Conservation (phyloP, 1,284 basidiomycete species). For the Phlebopus sp. region DNA sequence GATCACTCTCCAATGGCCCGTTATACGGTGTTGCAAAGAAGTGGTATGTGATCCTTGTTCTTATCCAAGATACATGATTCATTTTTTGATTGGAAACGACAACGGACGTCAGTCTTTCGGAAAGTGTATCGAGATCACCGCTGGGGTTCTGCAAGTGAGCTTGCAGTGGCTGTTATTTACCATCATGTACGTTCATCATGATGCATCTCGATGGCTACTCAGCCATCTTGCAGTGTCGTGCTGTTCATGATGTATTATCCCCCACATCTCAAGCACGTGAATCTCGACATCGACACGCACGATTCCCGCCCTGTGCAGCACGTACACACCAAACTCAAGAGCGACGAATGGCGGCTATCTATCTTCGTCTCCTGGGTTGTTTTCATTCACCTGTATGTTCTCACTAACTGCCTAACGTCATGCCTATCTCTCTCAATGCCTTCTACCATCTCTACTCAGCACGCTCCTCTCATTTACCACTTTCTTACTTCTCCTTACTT, state of each 20-base stretch:
- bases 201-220: not conserved
- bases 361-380: slow-evolving; percentile 74
- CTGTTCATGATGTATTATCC: slow-evolving; percentile 95
- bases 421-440: slow-evolving; percentile 10
- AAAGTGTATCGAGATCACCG: slow-evolving; percentile 78
- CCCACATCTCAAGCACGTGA: slow-evolving; percentile 69
- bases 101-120: slow-evolving; percentile 51
- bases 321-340: slow-evolving; percentile 49
- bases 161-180: slow-evolving; percentile 88
- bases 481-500: slow-evolving; percentile 50
- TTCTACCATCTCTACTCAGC: slow-evolving; percentile 36
- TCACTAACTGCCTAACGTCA: not conserved
- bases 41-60: slow-evolving; percentile 50
- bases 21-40: slow-evolving; percentile 79
- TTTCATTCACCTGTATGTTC: slow-evolving; percentile 69
- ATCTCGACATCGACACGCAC: slow-evolving; percentile 43
- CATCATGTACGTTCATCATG: slow-evolving; percentile 55
- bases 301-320: slow-evolving; percentile 41
- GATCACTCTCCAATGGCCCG: slow-evolving; percentile 84
- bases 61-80: not conserved
- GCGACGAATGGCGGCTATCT: slow-evolving; percentile 74
- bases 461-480: slow-evolving; percentile 52
- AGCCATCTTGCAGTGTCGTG: slow-evolving; percentile 56
- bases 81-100: slow-evolving; percentile 4
- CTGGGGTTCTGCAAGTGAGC: slow-evolving; percentile 82